Base-by-base conservation (phyloP, 257 asterid genomes). In the Fraxinus quadrangulata region DNA sequence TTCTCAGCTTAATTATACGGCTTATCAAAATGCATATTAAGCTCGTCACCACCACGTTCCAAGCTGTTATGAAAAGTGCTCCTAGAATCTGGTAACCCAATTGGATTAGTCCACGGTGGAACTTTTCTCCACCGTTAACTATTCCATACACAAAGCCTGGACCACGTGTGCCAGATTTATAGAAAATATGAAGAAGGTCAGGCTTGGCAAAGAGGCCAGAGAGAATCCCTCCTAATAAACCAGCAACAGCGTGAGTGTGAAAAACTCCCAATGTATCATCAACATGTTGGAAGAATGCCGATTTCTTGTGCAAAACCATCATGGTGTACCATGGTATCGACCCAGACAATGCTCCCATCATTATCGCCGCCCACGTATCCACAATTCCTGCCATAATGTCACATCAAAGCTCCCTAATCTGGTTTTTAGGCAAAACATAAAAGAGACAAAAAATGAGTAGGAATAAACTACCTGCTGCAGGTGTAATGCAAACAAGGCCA, bases 401-500 rank as follows among this genome's bases (percentile, higher is more conserved):
- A 26, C 28, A 26, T 26, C 28, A 26, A 26, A 26, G 28, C 28
- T 26, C 28, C 28, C 21, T 14, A 19, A 3, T 17, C 23, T 51
- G 23, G 61, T 16, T 14, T 51, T 51, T 51, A 51, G 23, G 24
- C 65, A 6, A 51, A 54, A 54, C 16, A 47, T 47, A 14, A 14
- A 47, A 47, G 49, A 42, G 16, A 11, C 4, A 14, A 42, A 10
- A 11, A 51, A 14, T 0, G 9, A 51, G 61, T 2, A 13, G 49
- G 17, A 21, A 68, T 42, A 33, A 51, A 70, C 67, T 73, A 84
- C 95, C 93, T 40, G 96, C 96, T 0, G 89, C 96, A 5, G 97
- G 97, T 65, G 97, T 90, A 56, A 92, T 92, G 85, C 97, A 92
- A 34, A 92, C 97, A 1, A 92, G 92, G 71, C 97, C 97, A 9